Conservation (phyloP, 1,284 basidiomycete genomes). For the Termitomyces sp. region DNA sequence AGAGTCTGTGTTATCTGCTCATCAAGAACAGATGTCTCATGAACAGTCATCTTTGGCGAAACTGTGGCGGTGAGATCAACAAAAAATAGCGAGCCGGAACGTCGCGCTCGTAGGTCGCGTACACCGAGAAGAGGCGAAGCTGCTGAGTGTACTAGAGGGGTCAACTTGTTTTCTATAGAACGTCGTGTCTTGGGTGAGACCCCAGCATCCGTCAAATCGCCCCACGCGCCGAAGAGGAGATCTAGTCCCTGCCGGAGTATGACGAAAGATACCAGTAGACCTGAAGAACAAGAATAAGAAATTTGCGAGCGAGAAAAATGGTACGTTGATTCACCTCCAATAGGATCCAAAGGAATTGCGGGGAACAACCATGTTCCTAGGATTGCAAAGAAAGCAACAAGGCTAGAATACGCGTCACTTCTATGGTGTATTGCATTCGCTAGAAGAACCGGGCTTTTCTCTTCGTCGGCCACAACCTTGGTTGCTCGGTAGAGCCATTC, state of each 20-base stretch:
- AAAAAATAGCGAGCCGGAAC: constrained; percentile 70
- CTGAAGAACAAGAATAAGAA: constrained; percentile 31
- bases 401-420: constrained; percentile 87
- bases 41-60: constrained; percentile 53
- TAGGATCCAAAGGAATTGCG: constrained; percentile 86
- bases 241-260: constrained; percentile 83
- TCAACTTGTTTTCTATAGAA: constrained; percentile 49
- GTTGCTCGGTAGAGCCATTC: constrained; percentile 92
- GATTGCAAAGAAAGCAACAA: constrained; percentile 87
- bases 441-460: constrained; percentile 84
- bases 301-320: constrained; percentile 7
- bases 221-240: constrained; percentile 69
- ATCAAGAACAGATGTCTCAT: constrained; percentile 58
- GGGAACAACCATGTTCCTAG: constrained; percentile 82
- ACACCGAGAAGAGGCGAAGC: constrained; percentile 44
- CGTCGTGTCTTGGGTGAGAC: constrained; percentile 57
- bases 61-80: constrained; percentile 75
- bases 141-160: constrained; percentile 43
- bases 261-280: constrained; percentile 82
- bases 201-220: constrained; percentile 84
- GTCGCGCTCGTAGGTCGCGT: constrained; percentile 68
- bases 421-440: constrained; percentile 95
- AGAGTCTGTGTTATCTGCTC: constrained; percentile 56
- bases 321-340: constrained; percentile 64
- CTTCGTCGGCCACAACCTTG: constrained; percentile 83